These are phyloP conservation scores for Ceratocystiopsis sp. DNA, from an alignment of 2,329 filamentous ascomycete genomes.

Conservation along the genomic window DNA sequence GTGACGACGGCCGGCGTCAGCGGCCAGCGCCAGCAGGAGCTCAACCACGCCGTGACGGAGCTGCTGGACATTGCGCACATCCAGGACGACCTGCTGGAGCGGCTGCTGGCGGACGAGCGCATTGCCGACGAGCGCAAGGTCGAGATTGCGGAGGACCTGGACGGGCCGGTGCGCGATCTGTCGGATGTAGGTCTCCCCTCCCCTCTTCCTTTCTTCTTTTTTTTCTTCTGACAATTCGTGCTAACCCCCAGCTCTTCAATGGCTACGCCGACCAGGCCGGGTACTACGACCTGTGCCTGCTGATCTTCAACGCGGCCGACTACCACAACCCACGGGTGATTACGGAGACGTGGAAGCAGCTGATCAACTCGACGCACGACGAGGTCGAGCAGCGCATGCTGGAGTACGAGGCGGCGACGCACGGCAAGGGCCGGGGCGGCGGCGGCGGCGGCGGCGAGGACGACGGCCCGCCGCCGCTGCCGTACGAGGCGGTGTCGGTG, in stretches of 20 bases:
- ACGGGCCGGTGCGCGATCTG: slow-evolving; percentile 62
- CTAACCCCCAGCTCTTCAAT: slow-evolving; percentile 59
- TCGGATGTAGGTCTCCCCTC: slow-evolving; percentile 43
- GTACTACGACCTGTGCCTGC: slow-evolving; percentile 84
- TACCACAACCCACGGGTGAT: slow-evolving; percentile 80
- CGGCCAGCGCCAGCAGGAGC: slow-evolving; percentile 65
- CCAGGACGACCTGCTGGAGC: slow-evolving; percentile 76
- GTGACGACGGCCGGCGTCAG: slow-evolving; percentile 62
- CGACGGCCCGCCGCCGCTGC: slow-evolving; percentile 29
- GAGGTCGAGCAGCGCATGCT: slow-evolving; percentile 28
- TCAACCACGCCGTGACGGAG: slow-evolving; percentile 72
- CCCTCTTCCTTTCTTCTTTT: not conserved
- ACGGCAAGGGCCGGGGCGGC: slow-evolving; percentile 16
- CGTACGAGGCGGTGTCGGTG: slow-evolving; percentile 54
- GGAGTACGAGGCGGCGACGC: slow-evolving; percentile 16
- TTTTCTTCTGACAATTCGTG: not conserved
- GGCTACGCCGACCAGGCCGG: slow-evolving; percentile 68
- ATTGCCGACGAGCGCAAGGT: slow-evolving; percentile 44
- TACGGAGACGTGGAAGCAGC: slow-evolving; percentile 63
- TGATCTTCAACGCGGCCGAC: slow-evolving; percentile 84
- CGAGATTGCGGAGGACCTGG: slow-evolving; percentile 49
- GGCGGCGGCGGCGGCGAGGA: slow-evolving; percentile 5
- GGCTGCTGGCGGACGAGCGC: slow-evolving; percentile 55
- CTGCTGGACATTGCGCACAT: slow-evolving; percentile 87
- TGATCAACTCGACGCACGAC: slow-evolving; percentile 57